Evolutionary conservation across 495 filamentous ascomycete species (phyloP).

Genomic region (Hypoxylon rickii): DNA sequence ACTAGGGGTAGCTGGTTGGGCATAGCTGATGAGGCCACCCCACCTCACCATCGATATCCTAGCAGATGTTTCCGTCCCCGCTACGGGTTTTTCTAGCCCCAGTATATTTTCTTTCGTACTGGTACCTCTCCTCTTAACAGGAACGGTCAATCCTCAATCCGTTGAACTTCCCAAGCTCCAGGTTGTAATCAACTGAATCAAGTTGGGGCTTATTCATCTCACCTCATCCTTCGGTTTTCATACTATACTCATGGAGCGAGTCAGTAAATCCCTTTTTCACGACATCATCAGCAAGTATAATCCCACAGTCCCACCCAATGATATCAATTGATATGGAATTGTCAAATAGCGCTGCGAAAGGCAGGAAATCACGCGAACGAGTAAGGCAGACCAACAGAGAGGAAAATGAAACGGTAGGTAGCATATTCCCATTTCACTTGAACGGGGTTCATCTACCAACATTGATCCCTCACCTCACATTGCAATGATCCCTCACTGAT

Average conservation of each 20-base stretch:
- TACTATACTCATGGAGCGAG: neutral
- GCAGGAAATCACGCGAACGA: neutral
- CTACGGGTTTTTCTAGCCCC: constrained; percentile 1
- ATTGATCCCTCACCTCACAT: constrained; percentile 5
- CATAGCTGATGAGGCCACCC: constrained; percentile 13
- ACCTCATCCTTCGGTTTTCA: constrained; percentile 13
- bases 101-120: constrained; percentile 12
- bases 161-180: too few relatives aligned
- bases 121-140: constrained; percentile 30
- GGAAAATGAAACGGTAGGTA: neutral
- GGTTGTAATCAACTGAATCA: too few relatives aligned
- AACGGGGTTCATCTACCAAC: constrained; percentile 19
- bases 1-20: constrained; percentile 24
- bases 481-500: too few relatives aligned
- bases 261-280: neutral
- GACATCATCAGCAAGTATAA: neutral
- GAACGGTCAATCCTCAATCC: neutral
- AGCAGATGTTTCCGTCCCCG: constrained; percentile 15
- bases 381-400: too few relatives aligned
- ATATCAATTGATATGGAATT: too few relatives aligned
- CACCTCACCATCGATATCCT: constrained; percentile 22
- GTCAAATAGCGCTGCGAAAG: neutral
- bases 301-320: too few relatives aligned
- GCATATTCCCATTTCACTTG: constrained; percentile 16
- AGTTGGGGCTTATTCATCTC: constrained; percentile 18